phyloP scores from a whole-genome alignment of 2,329 filamentous ascomycete species.

The Rhexocercosporidium sp. region DNA sequence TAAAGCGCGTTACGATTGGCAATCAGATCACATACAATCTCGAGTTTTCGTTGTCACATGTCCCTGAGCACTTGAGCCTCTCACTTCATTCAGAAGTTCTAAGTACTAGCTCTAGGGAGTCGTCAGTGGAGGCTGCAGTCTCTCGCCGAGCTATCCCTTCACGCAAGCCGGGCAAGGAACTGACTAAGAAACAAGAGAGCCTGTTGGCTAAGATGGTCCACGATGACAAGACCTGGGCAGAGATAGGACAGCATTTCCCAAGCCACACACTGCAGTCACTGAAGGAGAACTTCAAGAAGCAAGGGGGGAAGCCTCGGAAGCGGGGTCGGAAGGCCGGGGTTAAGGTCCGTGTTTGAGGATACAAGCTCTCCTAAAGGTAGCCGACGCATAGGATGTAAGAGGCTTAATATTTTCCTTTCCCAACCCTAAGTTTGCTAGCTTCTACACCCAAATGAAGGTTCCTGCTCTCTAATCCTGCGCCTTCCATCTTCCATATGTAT shows the following conservation, averaged over 20 bases:
- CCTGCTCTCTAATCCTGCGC: no score
- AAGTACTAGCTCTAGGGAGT: constrained; percentile 16
- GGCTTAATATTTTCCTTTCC: not conserved
- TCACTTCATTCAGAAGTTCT: constrained; percentile 21
- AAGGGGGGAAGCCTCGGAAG: constrained; percentile 21
- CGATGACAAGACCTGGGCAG: no score
- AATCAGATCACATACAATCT: constrained; percentile 24
- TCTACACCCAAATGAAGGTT: no score
- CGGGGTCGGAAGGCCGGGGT: constrained; percentile 19
- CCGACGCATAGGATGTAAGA: not conserved
- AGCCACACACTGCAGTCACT: constrained; percentile 21
- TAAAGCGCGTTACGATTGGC: constrained; percentile 26
- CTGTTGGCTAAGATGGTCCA: constrained; percentile 25
- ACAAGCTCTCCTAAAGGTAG: not conserved
- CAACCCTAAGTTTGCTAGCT: not conserved
- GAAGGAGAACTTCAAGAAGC: constrained; percentile 23
- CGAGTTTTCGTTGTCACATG: constrained; percentile 23
- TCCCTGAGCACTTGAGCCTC: constrained; percentile 22
- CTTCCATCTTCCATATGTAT: no score
- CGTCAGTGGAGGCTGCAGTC: constrained; percentile 18
- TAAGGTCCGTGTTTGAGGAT: constrained; percentile 4
- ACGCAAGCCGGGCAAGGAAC: constrained; percentile 11
- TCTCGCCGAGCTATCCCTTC: constrained; percentile 7
- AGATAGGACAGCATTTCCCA: no score
- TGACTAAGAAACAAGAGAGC: constrained; percentile 21